Base-by-base conservation (phyloP, 352 stramenopile genomes). In the Elongisporangium senticosum region DNA sequence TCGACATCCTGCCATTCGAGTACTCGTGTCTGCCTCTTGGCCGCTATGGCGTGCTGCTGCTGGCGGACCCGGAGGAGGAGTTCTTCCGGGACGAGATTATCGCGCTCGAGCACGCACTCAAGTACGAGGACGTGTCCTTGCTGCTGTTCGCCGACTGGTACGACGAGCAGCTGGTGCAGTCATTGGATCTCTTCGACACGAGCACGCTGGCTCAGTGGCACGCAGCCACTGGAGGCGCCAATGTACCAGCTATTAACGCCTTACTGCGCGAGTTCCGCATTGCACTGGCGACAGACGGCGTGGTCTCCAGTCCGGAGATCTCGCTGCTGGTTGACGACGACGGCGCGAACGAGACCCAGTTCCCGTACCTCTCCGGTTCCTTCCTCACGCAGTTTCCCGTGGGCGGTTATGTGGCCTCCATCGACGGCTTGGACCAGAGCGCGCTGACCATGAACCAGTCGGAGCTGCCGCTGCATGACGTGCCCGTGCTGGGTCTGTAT, bases 131-230 rank as follows among this genome's bases (percentile, higher is more conserved):
- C 53, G 72, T 89, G 11, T 90, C 77, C 0, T 57, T 91, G 14
- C 58, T 95, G 19, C 69, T 95, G 24, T 83, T 95, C 57, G 83
- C 75, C 15, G 86, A 93, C 58, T 95, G 86, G 86, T 89, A 89
- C 62, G 81, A 90, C 58, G 69, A 82, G 23, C 58, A 61, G 0
- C 55, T 88, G 23, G 60, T 91, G 6, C 63, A 89, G 55, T 66
- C 77, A 0, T 73, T 92, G 66, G 66, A 82, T 19, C 73, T 93
- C 56, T 95, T 89, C 58, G 86, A 95, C 64, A 90, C 83, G 5
- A 95, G 83, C 49, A 95, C 86, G 15, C 63, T 92, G 26, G 91
- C 79, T 52, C 71, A 81, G n/a, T 95, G 86, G 86, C 69, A 69
- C 19, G 75, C 86, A n/a, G 76, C 89, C 58, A 90, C 79, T 0